Evolutionary conservation across 441 rosid species (phyloP), one percentile per base, ranked within the genome.

Genomic region (Adansonia gregorii): DNA sequence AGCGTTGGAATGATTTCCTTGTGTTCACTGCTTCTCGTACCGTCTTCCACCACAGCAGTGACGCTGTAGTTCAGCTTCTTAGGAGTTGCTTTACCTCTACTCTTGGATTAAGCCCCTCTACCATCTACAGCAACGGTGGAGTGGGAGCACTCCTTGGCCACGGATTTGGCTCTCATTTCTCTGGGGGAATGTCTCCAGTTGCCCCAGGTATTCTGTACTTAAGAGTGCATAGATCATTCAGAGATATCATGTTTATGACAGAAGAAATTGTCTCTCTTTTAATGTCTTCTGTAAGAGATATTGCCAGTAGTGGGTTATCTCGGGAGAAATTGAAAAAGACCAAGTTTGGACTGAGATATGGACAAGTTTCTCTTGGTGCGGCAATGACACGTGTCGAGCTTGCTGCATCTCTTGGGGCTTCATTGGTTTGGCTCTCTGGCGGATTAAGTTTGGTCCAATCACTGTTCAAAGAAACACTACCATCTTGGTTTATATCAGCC

Each of bases 81-180:
- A 86, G 78, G 85, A 90, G 93, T 84, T 96, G 99, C 91, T 96
- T 96, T 84, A 75, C 92, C 60, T 87, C 92, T 24, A 83, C 93
- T 73, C 95, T 94, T 17, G 93, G 97, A 46, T 83, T 89, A 58
- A 85, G 79, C 72, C 81, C 95, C 56, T 85, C 93, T 31, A 83
- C 83, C 74, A 82, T 86, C 78, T 88, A 84, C 72, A 85, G 89
- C 86, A 87, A 88, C 46, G 96, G 98, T 67, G 98, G 98, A 27
- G 93, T 96, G 8, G 98, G 98, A 58, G 93, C 95, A 61, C 98
- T 96, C 76, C 92, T 96, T 74, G 99, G 99, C 82, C 97, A 94
- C 69, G 99, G 97, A 14, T 87, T 90, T 82, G 96, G 98, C 61
- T 92, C 98, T 74, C 91, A 88, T 79, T 83, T 83, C 74, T 83